A percentile compares a stretch with the other conserved stretches of the same genome.
phyloP scores from a whole-genome alignment of 2,329 filamentous ascomycete genomes.

The Aspergillus brunneoviolaceus region DNA sequence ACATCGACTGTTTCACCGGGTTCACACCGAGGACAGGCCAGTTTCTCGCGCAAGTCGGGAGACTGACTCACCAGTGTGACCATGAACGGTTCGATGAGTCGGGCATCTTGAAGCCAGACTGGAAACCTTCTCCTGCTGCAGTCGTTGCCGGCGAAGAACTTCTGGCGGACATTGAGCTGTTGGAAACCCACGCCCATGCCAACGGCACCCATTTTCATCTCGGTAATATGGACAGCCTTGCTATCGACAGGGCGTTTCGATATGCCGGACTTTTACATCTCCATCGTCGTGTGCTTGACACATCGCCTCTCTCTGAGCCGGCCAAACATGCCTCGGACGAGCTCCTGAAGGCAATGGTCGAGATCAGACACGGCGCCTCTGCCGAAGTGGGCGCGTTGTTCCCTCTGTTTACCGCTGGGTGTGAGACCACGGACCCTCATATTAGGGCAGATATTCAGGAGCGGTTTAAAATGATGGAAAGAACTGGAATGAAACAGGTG shows the following conservation, averaged over 20 bases:
- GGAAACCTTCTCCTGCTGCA: slow-evolving; percentile 59
- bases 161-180: slow-evolving; percentile 61
- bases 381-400: slow-evolving; percentile 76
- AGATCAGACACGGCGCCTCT: slow-evolving; percentile 64
- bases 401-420: slow-evolving; percentile 80
- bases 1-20: slow-evolving; percentile 78
- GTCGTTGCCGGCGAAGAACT: slow-evolving; percentile 59
- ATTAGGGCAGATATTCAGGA: slow-evolving; percentile 63
- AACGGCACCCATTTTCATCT: slow-evolving; percentile 41
- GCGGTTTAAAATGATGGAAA: slow-evolving; percentile 66
- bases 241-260: slow-evolving; percentile 76
- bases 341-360: slow-evolving; percentile 62
- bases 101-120: slow-evolving; percentile 52
- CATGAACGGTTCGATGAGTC: slow-evolving; percentile 60
- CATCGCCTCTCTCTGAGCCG: slow-evolving; percentile 55
- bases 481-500: slow-evolving; percentile 74
- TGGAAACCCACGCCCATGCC: slow-evolving; percentile 43
- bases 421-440: slow-evolving; percentile 60
- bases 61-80: slow-evolving; percentile 69
- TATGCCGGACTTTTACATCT: slow-evolving; percentile 76
- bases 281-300: slow-evolving; percentile 69
- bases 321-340: slow-evolving; percentile 64
- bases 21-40: slow-evolving; percentile 72
- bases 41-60: slow-evolving; percentile 69
- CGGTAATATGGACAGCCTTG: slow-evolving; percentile 52